Base-by-base conservation (phyloP, 345 rosid species). In the Moricandia moricandioides region DNA sequence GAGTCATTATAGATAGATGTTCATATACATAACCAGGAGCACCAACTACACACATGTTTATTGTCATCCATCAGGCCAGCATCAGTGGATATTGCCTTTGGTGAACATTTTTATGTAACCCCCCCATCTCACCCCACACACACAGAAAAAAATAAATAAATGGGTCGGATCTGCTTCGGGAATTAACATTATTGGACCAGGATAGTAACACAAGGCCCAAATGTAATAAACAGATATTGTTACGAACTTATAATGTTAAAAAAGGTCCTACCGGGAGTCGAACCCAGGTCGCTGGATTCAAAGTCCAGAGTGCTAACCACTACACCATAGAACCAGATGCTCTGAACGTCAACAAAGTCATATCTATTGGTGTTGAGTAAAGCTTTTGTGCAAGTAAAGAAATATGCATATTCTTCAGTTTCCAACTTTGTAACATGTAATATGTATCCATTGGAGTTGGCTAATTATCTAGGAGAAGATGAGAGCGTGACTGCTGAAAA, bases 271-370 rank as follows among this genome's bases (percentile, higher is more conserved):
- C 91, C 92, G 96, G 91, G 91, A 89, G 88, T 95, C 96, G 91
- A 90, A 87, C 96, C 93, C 96, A 88, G 94, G 92, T 89, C 89
- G 87, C 97, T 86, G 88, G 98, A 92, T 95, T 90, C 97, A 89
- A 91, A 89, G 93, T 91, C 94, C 98, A 88, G 88, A 92, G 94
- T 92, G 98, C 96, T 92, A 91, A 92, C 99, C 97, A 91, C 95
- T 87, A 91, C 96, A 92, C 98, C 97, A 90, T 87, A 86, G 89
- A 94, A 90, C 91, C 95, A 1, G 45, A 57, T 71, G 62, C 0
- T 3, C 2, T 0, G 0, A 0, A 0, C 0, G 0, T 11, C 7
- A 34, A 14, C 27, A n/a, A 0, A 3, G 16, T 7, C 0, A 2
- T 33, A 61, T 6, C n/a, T 47, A 47, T 1, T n/a, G 8, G 4